Evolutionary conservation across 345 rosid species (phyloP), one percentile per base, ranked within the genome.

Genomic region (Excoecaria agallocha): DNA sequence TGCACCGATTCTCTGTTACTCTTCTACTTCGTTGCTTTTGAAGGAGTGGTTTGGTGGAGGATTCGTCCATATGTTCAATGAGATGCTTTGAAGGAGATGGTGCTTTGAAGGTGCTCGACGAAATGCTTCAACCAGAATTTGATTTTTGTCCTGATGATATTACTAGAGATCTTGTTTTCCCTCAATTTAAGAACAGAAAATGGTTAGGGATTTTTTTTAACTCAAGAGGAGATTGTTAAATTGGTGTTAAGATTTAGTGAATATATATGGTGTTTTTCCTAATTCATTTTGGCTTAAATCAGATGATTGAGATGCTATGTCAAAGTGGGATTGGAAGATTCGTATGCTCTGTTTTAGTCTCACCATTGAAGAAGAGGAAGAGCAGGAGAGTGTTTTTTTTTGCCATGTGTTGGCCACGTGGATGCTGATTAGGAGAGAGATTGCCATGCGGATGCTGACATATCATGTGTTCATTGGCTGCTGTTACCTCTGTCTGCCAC

Each of bases 71-170:
- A 75, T 91, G 51, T 90, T 85, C 68, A 60, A 81, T 22, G 79
- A 65, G 20, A 70, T 95, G n/a, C 41, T 76, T 84, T 7, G 87
- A 82, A 49, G 73, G 73, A 5, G 84, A 80, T 15, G 74, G 84
- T 76, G 98, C 96, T 8, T 75, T 90, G 66, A 87, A 90, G 77
- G 80, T 90, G 93, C 87, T 95, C 86, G 97, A 89, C 60, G 96
- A 88, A 93, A 93, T 95, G 99, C 89, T 89, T 62, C 77, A 80
- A 0, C 74, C 71, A 17, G 83, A 64, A 5, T 79, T 88, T 0
- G 72, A 77, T 61, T 84, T 51, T 68, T 82, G 70, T 20, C 92
- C 94, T 2, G 67, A 88, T 76, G 78, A 79, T 43, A 60, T 62
- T 58, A 88, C 91, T 2, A 88, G 79, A 19, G 81, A 80, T 72